Evolutionary conservation across 2,329 filamentous ascomycete genomes (phyloP).

Genomic region (Ophiostoma triangulosporum): DNA sequence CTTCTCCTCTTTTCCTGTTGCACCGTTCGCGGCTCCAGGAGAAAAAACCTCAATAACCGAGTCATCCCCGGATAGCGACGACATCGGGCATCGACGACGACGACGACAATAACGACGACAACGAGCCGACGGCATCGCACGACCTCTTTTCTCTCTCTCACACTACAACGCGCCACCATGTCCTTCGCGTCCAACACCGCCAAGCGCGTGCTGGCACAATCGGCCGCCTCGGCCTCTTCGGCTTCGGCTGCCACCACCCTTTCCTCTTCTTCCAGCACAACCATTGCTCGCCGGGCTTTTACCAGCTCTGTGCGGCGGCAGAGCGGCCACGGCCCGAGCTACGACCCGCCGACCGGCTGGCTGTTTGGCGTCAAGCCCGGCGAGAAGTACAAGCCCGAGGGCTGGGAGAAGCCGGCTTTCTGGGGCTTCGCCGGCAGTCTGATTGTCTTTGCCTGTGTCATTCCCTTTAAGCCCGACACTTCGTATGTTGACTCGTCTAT

Average conservation of each 20-base stretch:
- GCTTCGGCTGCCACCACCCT: neutral
- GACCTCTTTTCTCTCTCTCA: neutral
- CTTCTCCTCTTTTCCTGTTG: neutral
- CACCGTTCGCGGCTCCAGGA: neutral
- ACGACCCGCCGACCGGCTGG: constrained; percentile 83
- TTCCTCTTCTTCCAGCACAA: neutral
- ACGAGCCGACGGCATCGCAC: neutral
- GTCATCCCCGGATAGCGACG: neutral
- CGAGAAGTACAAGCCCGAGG: constrained; percentile 90
- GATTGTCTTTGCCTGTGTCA: constrained; percentile 59
- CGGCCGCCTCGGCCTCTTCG: neutral
- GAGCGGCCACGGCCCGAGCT: constrained; percentile 57
- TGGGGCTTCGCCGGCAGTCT: constrained; percentile 75
- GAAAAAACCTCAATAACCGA: constrained; percentile 3
- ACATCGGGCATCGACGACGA: neutral
- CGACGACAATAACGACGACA: neutral
- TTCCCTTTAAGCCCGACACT: constrained; percentile 96
- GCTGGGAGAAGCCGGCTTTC: constrained; percentile 82
- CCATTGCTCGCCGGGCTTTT: constrained; percentile 9
- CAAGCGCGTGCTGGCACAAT: constrained; percentile 2
- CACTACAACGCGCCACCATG: neutral
- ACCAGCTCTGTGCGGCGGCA: constrained; percentile 7
- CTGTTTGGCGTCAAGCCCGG: constrained; percentile 89
- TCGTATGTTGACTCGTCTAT: constrained; percentile 58
- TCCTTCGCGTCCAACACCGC: constrained; percentile 4